phyloP scores from a whole-genome alignment of 768 basidiomycete genomes.

The Infundibulicybe gibba region DNA sequence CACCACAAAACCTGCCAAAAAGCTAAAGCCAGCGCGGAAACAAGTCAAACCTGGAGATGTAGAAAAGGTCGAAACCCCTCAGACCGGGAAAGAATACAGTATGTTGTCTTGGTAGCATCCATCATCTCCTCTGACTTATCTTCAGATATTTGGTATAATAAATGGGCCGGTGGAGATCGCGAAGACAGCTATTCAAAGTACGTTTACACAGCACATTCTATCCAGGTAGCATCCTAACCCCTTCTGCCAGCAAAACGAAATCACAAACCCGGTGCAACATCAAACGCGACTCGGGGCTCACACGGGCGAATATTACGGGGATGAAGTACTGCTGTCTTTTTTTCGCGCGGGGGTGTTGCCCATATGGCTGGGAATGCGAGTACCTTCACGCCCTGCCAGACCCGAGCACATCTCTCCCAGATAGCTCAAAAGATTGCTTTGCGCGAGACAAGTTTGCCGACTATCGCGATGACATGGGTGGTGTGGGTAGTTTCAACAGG shows the following conservation, averaged over 20 bases:
- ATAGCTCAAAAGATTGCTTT: conserved; percentile 95
- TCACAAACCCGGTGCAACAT: conserved; percentile 91
- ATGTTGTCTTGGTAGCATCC: conserved; percentile 23
- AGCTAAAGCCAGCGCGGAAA: conserved; percentile 88
- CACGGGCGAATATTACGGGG: conserved; percentile 91
- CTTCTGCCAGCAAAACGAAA: conserved; percentile 72
- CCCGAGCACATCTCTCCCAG: conserved; percentile 64
- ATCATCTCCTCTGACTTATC: conserved; percentile 3
- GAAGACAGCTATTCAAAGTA: conserved; percentile 97
- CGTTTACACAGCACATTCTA: conserved; percentile 19
- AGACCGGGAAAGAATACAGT: conserved; percentile 98
- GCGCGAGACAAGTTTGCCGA: conserved; percentile 95
- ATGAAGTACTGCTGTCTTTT: conserved; percentile 94
- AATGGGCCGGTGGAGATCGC: conserved; percentile 99
- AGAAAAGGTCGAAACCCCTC: conserved; percentile 81
- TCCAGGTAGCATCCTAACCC: conserved; percentile 6
- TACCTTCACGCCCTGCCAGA: conserved; percentile 90
- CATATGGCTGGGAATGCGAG: conserved; percentile 97
- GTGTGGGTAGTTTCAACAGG: conserved; percentile 93
- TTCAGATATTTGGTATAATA: conserved; percentile 96
- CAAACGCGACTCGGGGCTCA: conserved; percentile 86
- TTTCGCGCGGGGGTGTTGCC: conserved; percentile 95
- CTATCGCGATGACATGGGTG: conserved; percentile 99
- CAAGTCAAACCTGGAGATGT: conserved; percentile 91
- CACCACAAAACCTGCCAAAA: conserved; percentile 38